Base-by-base conservation (phyloP, 176 grass and related monocot genomes). In the Bothriochloa decipiens region DNA sequence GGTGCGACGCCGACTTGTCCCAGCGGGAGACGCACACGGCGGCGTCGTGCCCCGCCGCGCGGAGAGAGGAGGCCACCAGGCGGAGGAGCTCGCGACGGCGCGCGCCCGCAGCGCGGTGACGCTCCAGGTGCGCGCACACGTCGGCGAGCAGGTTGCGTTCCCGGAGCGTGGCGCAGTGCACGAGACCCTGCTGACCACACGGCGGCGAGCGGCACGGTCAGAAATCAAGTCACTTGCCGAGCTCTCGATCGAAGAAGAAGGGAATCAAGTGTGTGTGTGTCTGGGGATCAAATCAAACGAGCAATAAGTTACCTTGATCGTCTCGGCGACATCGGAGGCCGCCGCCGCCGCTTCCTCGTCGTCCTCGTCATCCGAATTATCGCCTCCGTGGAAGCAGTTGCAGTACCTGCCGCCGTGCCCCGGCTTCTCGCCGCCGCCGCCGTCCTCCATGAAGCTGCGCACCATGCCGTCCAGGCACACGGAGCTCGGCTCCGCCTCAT, bases 131-230 rank as follows among this genome's bases (percentile, higher is more conserved):
- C 32, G 68, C 62, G 35, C 75, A 89, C 7, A 85, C 89, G 87
- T 97, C 94, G 40, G 89, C 94, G 14, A 97, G 86, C 49, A 97
- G 79, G 87, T 97, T 97, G 82, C 94, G 88, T 40, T 97, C 94
- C 57, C 87, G 83, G 43, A 94, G 74, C 77, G 77, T 93, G 8
- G 91, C 61, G 80, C 91, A 97, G 46, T 90, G 75, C 78, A 91
- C 94, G 17, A 97, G 77, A 25, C 94, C 91, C 94, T 97, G 82
- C 15, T 4, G n/a, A 23, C 5, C 40, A 4, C 40, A 4, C 39
- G 12, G 45, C 14, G n/a, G 40, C 27, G 57, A 17, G 28, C 70
- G 72, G 18, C 8, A 25, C 10, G 71, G 72, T 7, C 1, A 90
- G 65, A 66, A 18, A 35, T 74, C 6, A 47, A 47, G 15, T 47